Evolutionary conservation across 345 rosid species (phyloP), one percentile per base, ranked within the genome.

Genomic region (Zanthoxylum bungeanum): DNA sequence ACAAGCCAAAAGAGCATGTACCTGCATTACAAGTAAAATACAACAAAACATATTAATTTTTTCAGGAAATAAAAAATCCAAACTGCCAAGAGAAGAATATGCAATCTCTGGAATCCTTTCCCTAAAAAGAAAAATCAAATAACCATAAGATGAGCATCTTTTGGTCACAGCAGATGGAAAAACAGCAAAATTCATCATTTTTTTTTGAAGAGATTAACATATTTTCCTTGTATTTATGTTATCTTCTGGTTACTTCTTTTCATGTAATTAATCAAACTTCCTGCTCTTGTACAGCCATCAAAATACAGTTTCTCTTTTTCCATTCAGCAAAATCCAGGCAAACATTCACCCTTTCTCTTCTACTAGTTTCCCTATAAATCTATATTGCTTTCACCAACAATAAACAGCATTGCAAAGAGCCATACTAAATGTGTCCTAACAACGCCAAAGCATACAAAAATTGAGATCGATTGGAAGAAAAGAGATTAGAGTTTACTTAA

Each of bases 1-100:
- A 85, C 86, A 40, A 92, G 84, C 99, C 99, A 95, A 81, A 92
- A 95, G 6, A 95, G 63, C 90, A 91, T 82, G 78, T 92, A 95
- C 85, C 98, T 94, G 93, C 76, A 76, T 49, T 63, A 81, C 22
- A 50, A 21, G 51, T 30, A 12, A 60, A 30, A 25, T 53, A 61
- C 7, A 7, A 10, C 24, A 52, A 69, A 47, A 27, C 25, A 58
- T 37, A 0, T 17, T 65, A 55, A 7, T 5, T 22, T 7, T 21
- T 24, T 33, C 11, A 27, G 27, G 24, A 10, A 25, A 51, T 10
- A 60, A 58, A 16, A n/a, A 17, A 27, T 7, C 1, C 2, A 64
- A 47, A 64, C 9, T 24, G 33, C 27, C 2, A 3, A 30, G n/a
- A 34, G 22, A 51, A 67, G 47, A 37, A 24, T 51, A 28, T 24